A percentile compares a stretch with the other conserved stretches of the same genome.
phyloP scores from a whole-genome alignment of 208 protist genomes.

The Trypanosoma avium region DNA sequence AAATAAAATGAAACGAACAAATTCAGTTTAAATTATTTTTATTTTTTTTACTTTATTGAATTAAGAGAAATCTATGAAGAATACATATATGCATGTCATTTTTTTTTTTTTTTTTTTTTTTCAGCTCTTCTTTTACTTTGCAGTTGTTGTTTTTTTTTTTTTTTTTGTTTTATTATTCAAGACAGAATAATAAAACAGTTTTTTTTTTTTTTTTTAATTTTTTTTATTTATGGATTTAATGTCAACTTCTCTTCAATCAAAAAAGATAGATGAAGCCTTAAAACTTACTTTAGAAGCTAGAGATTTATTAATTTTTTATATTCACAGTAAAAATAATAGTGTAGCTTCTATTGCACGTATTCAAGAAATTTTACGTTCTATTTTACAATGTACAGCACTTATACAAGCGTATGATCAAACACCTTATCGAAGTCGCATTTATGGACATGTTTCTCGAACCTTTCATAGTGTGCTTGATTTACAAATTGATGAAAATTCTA shows the following conservation, averaged over 20 bases:
- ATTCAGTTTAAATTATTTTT: constrained; percentile 4
- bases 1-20: not conserved
- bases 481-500: no score
- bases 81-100: no score
- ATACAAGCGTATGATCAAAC: constrained; percentile 30
- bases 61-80: no score
- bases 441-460: constrained; percentile 24
- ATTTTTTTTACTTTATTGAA: not conserved
- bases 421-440: constrained; percentile 18
- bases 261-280: constrained; percentile 28
- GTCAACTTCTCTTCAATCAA: constrained; percentile 7
- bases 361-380: constrained; percentile 15
- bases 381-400: constrained; percentile 21
- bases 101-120: constrained; percentile 18
- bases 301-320: constrained; percentile 19
- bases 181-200: no score
- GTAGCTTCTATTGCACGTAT: constrained; percentile 16
- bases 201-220: not conserved
- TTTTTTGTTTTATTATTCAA: no score
- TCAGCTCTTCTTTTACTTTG: not conserved
- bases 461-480: constrained; percentile 29
- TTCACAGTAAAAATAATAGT: constrained; percentile 16
- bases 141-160: not conserved
- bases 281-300: constrained; percentile 17
- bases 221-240: constrained; percentile 3